These are phyloP conservation scores for Populus simonii DNA, from an alignment of 345 rosid genomes.

Conservation along the genomic window DNA sequence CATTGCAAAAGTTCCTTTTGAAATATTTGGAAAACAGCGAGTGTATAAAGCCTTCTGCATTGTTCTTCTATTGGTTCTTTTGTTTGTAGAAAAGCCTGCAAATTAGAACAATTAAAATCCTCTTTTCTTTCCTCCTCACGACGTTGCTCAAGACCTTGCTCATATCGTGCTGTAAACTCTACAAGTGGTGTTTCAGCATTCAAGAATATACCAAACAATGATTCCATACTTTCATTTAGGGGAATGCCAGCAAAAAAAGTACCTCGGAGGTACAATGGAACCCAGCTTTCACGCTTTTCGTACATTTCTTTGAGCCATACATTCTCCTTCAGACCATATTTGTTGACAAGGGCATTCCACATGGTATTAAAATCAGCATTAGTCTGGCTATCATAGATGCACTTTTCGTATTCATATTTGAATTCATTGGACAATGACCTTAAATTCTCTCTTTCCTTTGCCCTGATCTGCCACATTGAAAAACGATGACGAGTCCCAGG, in stretches of 20 bases:
- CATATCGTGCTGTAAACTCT: slow-evolving; percentile 63
- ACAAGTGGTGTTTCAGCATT: slow-evolving; percentile 50
- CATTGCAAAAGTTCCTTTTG: slow-evolving; percentile 74
- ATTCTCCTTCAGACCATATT: slow-evolving; percentile 57
- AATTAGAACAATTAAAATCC: slow-evolving; percentile 67
- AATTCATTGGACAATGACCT: slow-evolving; percentile 52
- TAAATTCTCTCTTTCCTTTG: slow-evolving; percentile 59
- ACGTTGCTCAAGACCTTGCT: slow-evolving; percentile 59
- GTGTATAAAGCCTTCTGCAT: slow-evolving; percentile 74
- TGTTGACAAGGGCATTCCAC: slow-evolving; percentile 61
- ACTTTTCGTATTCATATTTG: slow-evolving; percentile 63
- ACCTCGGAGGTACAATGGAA: slow-evolving; percentile 62
- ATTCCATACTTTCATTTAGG: slow-evolving; percentile 43
- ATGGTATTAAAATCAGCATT: slow-evolving; percentile 54
- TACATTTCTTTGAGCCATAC: slow-evolving; percentile 71
- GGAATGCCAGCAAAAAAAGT: slow-evolving; percentile 82
- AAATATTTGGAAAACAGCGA: slow-evolving; percentile 61
- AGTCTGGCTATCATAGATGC: slow-evolving; percentile 68
- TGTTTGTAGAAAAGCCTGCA: slow-evolving; percentile 65
- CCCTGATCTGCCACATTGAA: slow-evolving; percentile 71
- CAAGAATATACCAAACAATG: slow-evolving; percentile 62
- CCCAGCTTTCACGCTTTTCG: slow-evolving; percentile 73
- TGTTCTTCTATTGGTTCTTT: slow-evolving; percentile 85
- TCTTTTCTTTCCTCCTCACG: slow-evolving; percentile 80
- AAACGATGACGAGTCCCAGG: slow-evolving; percentile 75